phyloP scores from a whole-genome alignment of 306 rosid genomes.

The Senna tora region DNA sequence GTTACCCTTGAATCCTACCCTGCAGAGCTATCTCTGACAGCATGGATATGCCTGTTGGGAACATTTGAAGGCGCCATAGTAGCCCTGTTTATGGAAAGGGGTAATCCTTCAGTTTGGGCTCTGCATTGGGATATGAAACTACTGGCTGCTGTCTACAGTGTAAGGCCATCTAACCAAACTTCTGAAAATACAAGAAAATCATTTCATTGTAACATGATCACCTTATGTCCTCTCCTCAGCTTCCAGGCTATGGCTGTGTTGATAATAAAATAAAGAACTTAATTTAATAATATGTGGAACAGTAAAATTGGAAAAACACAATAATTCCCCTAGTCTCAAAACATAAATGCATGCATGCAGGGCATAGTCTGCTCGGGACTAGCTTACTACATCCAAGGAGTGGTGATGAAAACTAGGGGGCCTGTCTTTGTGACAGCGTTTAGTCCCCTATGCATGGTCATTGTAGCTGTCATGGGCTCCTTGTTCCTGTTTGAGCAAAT shows the following conservation, averaged over 20 bases:
- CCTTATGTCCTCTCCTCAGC: not conserved
- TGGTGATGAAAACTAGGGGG: slow-evolving; percentile 82
- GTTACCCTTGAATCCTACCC: slow-evolving; percentile 82
- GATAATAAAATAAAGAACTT: not conserved
- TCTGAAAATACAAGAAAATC: not conserved
- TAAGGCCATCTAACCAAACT: slow-evolving; percentile 34
- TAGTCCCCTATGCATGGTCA: slow-evolving; percentile 81
- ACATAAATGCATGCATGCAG: slow-evolving; percentile 50
- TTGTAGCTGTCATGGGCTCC: slow-evolving; percentile 82
- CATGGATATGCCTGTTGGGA: slow-evolving; percentile 94
- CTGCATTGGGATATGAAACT: slow-evolving; percentile 75
- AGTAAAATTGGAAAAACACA: not conserved
- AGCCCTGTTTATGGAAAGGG: slow-evolving; percentile 81
- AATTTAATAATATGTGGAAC: not conserved
- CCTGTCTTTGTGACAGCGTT: slow-evolving; percentile 95
- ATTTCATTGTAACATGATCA: not conserved
- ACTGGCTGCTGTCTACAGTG: slow-evolving; percentile 74
- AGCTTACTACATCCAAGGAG: slow-evolving; percentile 93
- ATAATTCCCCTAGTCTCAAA: not conserved
- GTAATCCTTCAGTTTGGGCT: slow-evolving; percentile 66
- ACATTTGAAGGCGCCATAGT: slow-evolving; percentile 74
- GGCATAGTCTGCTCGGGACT: slow-evolving; percentile 88
- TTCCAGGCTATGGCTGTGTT: not conserved
- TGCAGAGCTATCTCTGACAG: slow-evolving; percentile 88
- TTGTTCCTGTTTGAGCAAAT: slow-evolving; percentile 62